phyloP scores from a whole-genome alignment of 352 stramenopile genomes.

The Phytophthora nicotianae region DNA sequence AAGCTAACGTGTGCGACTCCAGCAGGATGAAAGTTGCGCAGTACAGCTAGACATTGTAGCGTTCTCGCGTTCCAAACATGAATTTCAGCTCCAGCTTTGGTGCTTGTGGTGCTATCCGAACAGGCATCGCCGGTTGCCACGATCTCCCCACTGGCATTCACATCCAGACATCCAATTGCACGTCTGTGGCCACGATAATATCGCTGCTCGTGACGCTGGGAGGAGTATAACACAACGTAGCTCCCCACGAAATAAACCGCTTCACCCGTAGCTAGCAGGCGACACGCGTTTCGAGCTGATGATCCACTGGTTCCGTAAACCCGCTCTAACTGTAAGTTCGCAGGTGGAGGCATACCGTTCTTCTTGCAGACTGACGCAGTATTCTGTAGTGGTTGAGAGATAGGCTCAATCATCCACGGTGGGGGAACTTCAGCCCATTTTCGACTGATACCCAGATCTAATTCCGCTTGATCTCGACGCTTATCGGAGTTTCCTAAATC shows the following conservation, averaged over 20 bases:
- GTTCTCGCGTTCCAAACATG: conserved; percentile 73
- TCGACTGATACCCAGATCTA: background rate
- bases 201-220: conserved; percentile 59
- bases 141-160: conserved; percentile 62
- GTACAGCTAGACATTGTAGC: conserved; percentile 71
- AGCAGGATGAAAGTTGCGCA: conserved; percentile 66
- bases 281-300: conserved; percentile 52
- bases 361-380: conserved; percentile 7
- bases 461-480: background rate
- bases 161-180: conserved; percentile 65
- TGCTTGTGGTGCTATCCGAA: conserved; percentile 6
- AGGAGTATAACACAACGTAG: conserved; percentile 78
- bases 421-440: conserved; percentile 30
- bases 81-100: conserved; percentile 43
- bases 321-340: conserved; percentile 78
- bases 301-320: conserved; percentile 70
- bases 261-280: conserved; percentile 57
- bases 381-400: conserved; percentile 3
- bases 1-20: conserved; percentile 65
- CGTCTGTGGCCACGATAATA: conserved; percentile 72
- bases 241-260: conserved; percentile 78
- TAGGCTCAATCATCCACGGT: conserved; percentile 63
- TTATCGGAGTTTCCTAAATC: conserved; percentile 9
- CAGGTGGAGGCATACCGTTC: conserved; percentile 47
- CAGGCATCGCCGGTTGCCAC: conserved; percentile 61